Percentiles rank a stretch among this genome's conserved stretches.
phyloP scores from a whole-genome alignment of 2,329 filamentous ascomycete species.

The Fusarium sp. region DNA sequence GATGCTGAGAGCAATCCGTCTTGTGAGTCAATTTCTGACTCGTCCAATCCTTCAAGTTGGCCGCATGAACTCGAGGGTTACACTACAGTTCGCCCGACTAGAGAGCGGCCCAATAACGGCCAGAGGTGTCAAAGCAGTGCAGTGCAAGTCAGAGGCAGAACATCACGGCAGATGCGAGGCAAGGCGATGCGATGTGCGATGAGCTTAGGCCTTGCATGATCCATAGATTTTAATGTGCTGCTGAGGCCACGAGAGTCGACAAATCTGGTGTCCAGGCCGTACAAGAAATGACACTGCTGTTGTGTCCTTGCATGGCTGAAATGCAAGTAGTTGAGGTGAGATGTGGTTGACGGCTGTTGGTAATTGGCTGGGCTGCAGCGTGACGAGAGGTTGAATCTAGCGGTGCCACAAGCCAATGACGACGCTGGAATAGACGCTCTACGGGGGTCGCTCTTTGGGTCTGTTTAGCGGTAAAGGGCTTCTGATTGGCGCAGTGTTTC shows the following conservation, averaged over 20 bases:
- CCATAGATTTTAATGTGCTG: constrained; percentile 35
- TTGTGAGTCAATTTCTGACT: constrained; percentile 20
- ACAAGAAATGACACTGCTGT: constrained; percentile 12
- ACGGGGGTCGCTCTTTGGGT: constrained; percentile 13
- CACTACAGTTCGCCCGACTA: constrained; percentile 28
- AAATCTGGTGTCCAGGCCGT: constrained; percentile 14
- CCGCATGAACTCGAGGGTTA: constrained; percentile 38
- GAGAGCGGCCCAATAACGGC: constrained; percentile 22
- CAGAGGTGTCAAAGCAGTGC: constrained; percentile 16
- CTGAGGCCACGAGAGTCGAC: constrained; percentile 14
- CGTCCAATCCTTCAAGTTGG: constrained; percentile 16
- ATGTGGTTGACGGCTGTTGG: constrained; percentile 21
- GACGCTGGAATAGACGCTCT: constrained; percentile 42
- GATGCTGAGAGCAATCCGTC: constrained; percentile 1
- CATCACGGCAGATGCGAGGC: constrained; percentile 32
- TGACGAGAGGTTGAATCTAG: constrained; percentile 38
- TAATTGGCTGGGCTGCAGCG: constrained; percentile 42
- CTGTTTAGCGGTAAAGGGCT: constrained; percentile 20
- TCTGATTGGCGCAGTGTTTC: constrained; percentile 35
- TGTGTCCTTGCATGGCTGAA: constrained; percentile 34
- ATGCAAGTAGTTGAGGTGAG: constrained; percentile 21
- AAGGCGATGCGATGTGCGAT: constrained; percentile 26
- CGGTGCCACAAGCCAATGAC: constrained; percentile 43
- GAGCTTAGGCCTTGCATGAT: constrained; percentile 37
- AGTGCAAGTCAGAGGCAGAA: constrained; percentile 30